These are phyloP conservation scores for Cyberlindnera sargentensis DNA, from an alignment of 805 yeast genomes.

Conservation along the genomic window DNA sequence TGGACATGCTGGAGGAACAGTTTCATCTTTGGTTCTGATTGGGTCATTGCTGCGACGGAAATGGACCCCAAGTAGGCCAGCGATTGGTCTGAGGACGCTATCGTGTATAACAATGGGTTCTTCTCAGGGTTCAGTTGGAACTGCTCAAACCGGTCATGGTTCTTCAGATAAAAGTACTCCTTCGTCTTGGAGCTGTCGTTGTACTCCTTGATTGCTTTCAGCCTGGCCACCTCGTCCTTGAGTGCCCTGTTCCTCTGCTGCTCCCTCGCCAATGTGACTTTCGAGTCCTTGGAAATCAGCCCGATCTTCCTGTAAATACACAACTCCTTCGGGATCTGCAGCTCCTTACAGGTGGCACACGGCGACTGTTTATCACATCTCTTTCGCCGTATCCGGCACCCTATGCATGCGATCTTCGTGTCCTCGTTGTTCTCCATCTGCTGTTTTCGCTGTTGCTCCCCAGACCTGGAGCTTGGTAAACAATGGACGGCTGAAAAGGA, in stretches of 20 bases:
- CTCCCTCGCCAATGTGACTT: slow-evolving; percentile 10
- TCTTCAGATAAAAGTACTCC: slow-evolving; percentile 11
- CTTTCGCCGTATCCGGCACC: slow-evolving; percentile 14
- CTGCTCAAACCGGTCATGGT: slow-evolving; percentile 3
- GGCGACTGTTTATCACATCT: slow-evolving; percentile 9
- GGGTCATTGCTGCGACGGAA: slow-evolving; percentile 13
- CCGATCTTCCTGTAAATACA: slow-evolving; percentile 16
- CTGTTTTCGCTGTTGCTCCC: no score
- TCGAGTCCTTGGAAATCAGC: slow-evolving; percentile 13
- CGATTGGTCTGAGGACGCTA: slow-evolving; percentile 7
- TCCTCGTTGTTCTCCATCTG: not conserved
- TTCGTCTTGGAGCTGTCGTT: slow-evolving; percentile 8
- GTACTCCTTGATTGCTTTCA: slow-evolving; percentile 7
- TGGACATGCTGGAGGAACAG: slow-evolving; percentile 9
- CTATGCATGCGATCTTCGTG: slow-evolving; percentile 11
- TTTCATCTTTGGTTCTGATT: slow-evolving; percentile 12
- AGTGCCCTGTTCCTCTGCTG: slow-evolving; percentile 11
- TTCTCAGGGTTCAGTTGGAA: slow-evolving; percentile 13
- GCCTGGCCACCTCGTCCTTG: slow-evolving; percentile 9
- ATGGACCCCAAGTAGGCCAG: slow-evolving; percentile 13
- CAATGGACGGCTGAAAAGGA: no score
- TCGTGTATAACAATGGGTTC: slow-evolving; percentile 13
- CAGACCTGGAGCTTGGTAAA: no score
- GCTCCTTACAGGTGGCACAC: slow-evolving; percentile 11
- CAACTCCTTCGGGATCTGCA: slow-evolving; percentile 12